A percentile compares a stretch with the other conserved stretches of the same genome.
Evolutionary conservation across 441 rosid species (phyloP).

Genomic region (Croton setiger): DNA sequence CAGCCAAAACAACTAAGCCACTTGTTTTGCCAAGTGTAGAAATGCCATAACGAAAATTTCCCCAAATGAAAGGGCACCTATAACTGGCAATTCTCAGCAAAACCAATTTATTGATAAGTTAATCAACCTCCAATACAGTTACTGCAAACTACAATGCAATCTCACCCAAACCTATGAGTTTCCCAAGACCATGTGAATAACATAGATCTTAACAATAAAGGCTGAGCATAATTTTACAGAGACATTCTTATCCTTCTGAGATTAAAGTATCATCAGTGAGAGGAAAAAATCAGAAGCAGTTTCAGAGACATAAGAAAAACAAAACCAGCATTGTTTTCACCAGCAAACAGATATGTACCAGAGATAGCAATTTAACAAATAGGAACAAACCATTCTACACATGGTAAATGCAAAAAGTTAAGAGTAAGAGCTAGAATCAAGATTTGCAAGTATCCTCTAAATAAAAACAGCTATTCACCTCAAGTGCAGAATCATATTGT

Average conservation of each 20-base stretch:
- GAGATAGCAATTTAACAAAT: neutral
- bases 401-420: neutral
- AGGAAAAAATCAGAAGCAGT: neutral
- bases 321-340: neutral
- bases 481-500: slow-evolving; percentile 74
- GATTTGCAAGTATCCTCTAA: slow-evolving; percentile 9
- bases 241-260: too few relatives aligned
- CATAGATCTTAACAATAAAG: too few relatives aligned
- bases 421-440: neutral
- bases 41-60: neutral
- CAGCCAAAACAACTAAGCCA: neutral
- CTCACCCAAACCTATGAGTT: too few relatives aligned
- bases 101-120: too few relatives aligned
- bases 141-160: too few relatives aligned
- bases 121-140: too few relatives aligned
- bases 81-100: too few relatives aligned
- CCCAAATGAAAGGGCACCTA: too few relatives aligned
- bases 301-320: neutral
- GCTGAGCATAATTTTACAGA: too few relatives aligned
- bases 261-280: too few relatives aligned
- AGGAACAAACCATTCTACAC: neutral
- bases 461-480: slow-evolving; percentile 48
- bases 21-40: neutral
- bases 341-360: neutral
- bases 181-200: too few relatives aligned